Evolutionary conservation across 1,284 basidiomycete species (phyloP).

Genomic region (Sphaerobolus stellatus): DNA sequence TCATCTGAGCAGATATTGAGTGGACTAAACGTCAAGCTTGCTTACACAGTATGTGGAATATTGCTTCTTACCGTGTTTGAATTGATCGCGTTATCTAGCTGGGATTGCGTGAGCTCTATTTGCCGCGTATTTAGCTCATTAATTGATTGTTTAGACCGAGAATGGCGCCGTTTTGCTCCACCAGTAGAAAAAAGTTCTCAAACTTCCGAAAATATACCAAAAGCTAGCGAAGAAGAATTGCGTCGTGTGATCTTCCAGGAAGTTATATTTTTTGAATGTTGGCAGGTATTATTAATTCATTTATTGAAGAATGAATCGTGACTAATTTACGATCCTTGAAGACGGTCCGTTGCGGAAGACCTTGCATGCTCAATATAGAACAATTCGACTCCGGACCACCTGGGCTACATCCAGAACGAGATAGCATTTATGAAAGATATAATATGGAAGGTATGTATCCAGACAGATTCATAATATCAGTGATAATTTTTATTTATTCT

Average conservation of each 20-base stretch:
- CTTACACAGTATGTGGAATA: conserved; percentile 3
- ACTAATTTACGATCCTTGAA: background rate
- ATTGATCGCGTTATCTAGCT: background rate
- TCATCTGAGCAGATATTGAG: conserved; percentile 2
- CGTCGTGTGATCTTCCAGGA: conserved; percentile 9
- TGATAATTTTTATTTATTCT: background rate
- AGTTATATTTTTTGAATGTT: conserved; percentile 4
- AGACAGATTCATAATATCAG: background rate
- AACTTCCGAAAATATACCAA: no score
- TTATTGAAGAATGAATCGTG: background rate
- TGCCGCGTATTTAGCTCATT: background rate
- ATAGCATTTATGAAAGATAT: background rate
- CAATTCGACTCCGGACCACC: conserved; percentile 9
- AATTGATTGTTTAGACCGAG: conserved; percentile 1
- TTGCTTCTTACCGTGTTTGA: background rate
- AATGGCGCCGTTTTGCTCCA: conserved; percentile 5
- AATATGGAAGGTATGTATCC: conserved; percentile 8
- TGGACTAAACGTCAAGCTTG: conserved; percentile 9
- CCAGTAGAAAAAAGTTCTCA: background rate
- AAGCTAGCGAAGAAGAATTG: conserved; percentile 4
- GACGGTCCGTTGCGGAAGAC: conserved; percentile 6
- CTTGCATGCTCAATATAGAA: conserved; percentile 4
- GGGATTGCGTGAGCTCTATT: conserved; percentile 4
- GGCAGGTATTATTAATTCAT: conserved; percentile 1
- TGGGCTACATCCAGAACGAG: background rate